Conservation (phyloP, 1,139 yeast species). For the Blastobotrys malaysiensis region DNA sequence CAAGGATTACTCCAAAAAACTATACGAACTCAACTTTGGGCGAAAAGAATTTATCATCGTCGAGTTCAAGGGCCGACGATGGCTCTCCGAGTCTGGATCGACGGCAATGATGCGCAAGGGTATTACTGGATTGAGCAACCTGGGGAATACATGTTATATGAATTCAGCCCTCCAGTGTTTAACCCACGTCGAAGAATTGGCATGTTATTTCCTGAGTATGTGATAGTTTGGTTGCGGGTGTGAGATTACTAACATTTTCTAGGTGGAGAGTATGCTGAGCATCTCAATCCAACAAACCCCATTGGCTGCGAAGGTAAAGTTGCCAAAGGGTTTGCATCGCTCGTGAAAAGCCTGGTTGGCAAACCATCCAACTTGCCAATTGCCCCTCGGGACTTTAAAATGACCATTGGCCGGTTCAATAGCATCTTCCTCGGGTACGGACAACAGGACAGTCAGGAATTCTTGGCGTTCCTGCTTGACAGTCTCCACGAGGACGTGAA, state of each 20-base stretch:
- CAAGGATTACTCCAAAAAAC: conserved; percentile 1
- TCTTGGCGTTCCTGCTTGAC: conserved; percentile 82
- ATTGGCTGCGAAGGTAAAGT: conserved; percentile 80
- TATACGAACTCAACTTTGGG: conserved; percentile 3
- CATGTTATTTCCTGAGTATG: conserved; percentile 53
- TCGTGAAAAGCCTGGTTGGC: conserved; percentile 43
- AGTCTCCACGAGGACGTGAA: conserved; percentile 93
- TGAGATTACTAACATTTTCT: conserved; percentile 20
- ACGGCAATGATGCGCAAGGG: conserved; percentile 33
- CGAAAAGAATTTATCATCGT: conserved; percentile 3
- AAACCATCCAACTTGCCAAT: conserved; percentile 23
- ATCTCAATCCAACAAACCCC: conserved; percentile 72
- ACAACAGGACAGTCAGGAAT: conserved; percentile 96
- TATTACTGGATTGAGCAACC: conserved; percentile 62
- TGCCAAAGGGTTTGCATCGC: conserved; percentile 66
- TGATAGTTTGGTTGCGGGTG: neutral
- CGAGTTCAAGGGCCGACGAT: conserved; percentile 4
- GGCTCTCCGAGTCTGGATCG: conserved; percentile 2
- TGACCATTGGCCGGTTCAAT: conserved; percentile 72
- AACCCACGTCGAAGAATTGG: conserved; percentile 78
- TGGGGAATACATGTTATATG: conserved; percentile 97
- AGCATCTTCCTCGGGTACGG: conserved; percentile 80
- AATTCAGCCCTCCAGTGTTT: conserved; percentile 92
- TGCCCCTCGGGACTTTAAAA: conserved; percentile 70
- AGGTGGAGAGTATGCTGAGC: conserved; percentile 55